Evolutionary conservation across 371 early-diverging fungal species (phyloP).

Genomic region (Funneliformis caledonium): DNA sequence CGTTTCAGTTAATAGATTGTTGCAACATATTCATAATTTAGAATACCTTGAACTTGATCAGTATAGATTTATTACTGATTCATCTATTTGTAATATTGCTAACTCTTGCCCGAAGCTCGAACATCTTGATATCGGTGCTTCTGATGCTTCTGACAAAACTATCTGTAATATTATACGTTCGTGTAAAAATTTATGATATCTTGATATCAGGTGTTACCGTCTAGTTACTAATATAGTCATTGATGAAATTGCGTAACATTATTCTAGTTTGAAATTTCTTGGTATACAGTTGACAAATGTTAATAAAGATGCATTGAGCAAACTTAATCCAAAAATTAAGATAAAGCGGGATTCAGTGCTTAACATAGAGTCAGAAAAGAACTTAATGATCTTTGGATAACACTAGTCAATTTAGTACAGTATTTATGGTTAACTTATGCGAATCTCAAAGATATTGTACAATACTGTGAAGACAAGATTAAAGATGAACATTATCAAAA

Average conservation of each 20-base stretch:
- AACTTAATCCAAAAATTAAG: too few species aligned
- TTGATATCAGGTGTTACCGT: not conserved
- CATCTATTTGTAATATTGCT: slow-evolving; percentile 30
- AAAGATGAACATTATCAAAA: not conserved
- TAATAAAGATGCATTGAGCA: not conserved
- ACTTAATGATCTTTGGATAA: not conserved
- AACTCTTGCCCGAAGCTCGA: too few species aligned
- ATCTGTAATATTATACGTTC: slow-evolving; percentile 10
- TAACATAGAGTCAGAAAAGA: not conserved
- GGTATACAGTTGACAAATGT: not conserved
- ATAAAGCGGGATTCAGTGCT: not conserved
- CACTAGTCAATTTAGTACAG: too few species aligned
- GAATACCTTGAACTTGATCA: slow-evolving; percentile 13
- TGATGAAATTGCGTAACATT: slow-evolving; percentile 10
- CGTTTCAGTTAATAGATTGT: too few species aligned
- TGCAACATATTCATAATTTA: too few species aligned
- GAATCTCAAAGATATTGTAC: not conserved
- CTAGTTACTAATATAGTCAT: slow-evolving; percentile 31
- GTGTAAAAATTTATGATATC: not conserved
- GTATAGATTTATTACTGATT: slow-evolving; percentile 9
- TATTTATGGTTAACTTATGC: not conserved
- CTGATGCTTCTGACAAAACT: slow-evolving; percentile 25
- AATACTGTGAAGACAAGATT: slow-evolving; percentile 2
- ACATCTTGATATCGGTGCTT: too few species aligned
- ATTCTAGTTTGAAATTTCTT: slow-evolving; percentile 27